Conservation (phyloP, 164 flowering plant genomes). For the Echeveria elegans region DNA sequence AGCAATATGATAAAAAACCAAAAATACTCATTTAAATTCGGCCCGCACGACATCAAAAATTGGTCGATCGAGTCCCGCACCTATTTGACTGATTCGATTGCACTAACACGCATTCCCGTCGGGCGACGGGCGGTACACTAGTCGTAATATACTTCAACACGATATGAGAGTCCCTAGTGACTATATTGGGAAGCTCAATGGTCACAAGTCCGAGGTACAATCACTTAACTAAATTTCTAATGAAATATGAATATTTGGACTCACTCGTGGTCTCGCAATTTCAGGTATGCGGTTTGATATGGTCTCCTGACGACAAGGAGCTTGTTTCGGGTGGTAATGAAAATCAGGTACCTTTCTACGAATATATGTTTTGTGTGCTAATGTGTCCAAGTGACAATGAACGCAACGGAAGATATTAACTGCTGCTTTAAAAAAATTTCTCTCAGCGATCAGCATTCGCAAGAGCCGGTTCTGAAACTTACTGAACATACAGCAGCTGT, state of each 20-base stretch:
- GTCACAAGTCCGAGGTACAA: conserved; percentile 92
- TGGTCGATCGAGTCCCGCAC: too few relatives aligned
- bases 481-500: conserved; percentile 98
- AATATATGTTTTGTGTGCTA: not conserved
- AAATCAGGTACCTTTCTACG: conserved; percentile 59
- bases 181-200: conserved; percentile 66
- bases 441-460: conserved; percentile 85
- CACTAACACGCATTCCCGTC: too few relatives aligned
- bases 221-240: not conserved
- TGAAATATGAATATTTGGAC: not conserved
- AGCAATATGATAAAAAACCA: too few relatives aligned
- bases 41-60: too few relatives aligned
- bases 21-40: too few relatives aligned
- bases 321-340: conserved; percentile 99
- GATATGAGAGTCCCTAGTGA: conserved; percentile 83
- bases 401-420: not conserved
- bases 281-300: conserved; percentile 95
- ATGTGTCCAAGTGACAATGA: too few relatives aligned
- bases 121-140: too few relatives aligned
- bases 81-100: too few relatives aligned
- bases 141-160: conserved; percentile 82
- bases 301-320: conserved; percentile 98
- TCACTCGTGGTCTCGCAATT: not conserved
- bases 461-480: conserved; percentile 64
- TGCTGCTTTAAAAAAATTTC: not conserved